Percentiles rank a stretch among this genome's conserved stretches.
These are phyloP conservation scores for Salix brachista DNA, from an alignment of 345 rosid genomes.

Conservation along the genomic window DNA sequence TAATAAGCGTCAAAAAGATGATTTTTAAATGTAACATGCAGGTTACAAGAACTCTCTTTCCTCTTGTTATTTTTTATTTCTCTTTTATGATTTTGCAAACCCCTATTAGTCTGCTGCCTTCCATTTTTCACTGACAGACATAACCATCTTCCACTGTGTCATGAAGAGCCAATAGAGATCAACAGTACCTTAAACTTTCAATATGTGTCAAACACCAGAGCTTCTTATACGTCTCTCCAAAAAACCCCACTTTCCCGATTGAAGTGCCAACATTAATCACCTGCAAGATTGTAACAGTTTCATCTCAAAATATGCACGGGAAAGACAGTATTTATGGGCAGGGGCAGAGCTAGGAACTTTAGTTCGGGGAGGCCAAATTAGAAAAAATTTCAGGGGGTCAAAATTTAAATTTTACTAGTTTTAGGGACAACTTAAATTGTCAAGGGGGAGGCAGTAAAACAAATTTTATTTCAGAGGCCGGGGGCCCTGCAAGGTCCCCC, in stretches of 20 bases:
- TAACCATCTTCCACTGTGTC: neutral
- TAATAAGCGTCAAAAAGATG: neutral
- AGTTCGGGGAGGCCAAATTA: too few relatives aligned
- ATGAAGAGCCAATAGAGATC: neutral
- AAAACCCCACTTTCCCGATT: constrained; percentile 72
- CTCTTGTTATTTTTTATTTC: neutral
- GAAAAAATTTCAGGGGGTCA: too few relatives aligned
- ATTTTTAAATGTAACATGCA: neutral
- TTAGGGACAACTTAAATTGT: too few relatives aligned
- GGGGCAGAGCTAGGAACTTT: too few relatives aligned
- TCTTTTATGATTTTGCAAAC: neutral
- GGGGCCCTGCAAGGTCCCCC: too few relatives aligned
- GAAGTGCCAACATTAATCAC: constrained; percentile 93
- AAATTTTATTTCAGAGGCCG: too few relatives aligned
- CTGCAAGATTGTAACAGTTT: constrained; percentile 29
- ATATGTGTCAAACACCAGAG: constrained; percentile 95
- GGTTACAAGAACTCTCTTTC: neutral
- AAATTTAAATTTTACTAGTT: too few relatives aligned
- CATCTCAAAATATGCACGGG: neutral
- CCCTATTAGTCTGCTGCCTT: neutral
- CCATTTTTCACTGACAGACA: neutral
- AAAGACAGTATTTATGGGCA: neutral
- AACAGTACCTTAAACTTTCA: constrained; percentile 75
- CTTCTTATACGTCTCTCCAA: constrained; percentile 56
- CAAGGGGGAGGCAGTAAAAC: too few relatives aligned